Evolutionary conservation across 305 asterid species (phyloP), one percentile per base, ranked within the genome.

Genomic region (Plantago lanceolata): DNA sequence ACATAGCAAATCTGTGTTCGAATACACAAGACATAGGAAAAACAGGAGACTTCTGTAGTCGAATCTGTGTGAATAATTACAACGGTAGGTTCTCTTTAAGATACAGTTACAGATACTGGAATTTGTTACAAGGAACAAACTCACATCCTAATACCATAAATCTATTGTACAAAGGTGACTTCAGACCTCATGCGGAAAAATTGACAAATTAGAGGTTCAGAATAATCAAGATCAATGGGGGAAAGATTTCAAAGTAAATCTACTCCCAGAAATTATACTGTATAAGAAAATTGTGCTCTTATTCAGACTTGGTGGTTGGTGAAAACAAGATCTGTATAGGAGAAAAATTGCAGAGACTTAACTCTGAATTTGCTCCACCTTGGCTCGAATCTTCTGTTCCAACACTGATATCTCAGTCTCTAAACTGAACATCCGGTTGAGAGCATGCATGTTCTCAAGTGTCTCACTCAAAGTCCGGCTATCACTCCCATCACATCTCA

Each of bases 371-470:
- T 89, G 97, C 79, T 89, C 99, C 57, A 93, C 90, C 80, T 93
- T 93, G 0, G 95, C 90, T 53, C 96, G 85, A 63, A 93, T 83
- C 80, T 93, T 93, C 82, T 93, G 94, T 73, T 93, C 99, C 81
- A 89, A 72, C 31, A 89, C 89, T 0, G 99, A 93, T 37, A 89
- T 79, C 72, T 93, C 95, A 0, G 96, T 87, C 75, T 87, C 99
- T 5, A 93, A 84, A 75, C 75, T 83, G 75, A 93, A 93, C 97
- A 93, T 89, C 66, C 99, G 66, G 75, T 93, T 93, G 16, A 93
- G 90, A 28, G 99, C 97, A 45, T 93, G 95, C 99, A 93, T 89
- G 64, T 93, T 93, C 86, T 93, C 97, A 8, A 93, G 92, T 2
- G 95, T 93, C 76, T 93, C 99, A 11, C 83, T 84, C 82, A 93